Conservation (phyloP, 2,329 filamentous ascomycete species). For the Colletotrichum plurivorum region DNA sequence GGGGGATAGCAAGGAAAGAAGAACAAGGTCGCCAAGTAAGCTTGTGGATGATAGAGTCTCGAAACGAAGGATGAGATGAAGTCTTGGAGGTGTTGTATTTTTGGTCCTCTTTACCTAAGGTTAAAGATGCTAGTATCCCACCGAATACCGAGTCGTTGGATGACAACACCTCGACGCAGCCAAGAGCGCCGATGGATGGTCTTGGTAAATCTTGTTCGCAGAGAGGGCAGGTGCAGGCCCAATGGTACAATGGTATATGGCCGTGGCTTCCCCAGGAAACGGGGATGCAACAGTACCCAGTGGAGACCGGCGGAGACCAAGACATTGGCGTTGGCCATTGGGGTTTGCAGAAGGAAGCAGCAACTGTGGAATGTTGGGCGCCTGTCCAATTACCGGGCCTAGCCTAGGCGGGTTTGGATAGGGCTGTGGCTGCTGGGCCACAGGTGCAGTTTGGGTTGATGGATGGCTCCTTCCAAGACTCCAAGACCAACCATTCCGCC, state of each 20-base stretch:
- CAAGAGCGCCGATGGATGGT: slow-evolving; percentile 28
- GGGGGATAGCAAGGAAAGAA: neutral
- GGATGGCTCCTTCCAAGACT: slow-evolving; percentile 12
- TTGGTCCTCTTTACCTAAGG: slow-evolving; percentile 6
- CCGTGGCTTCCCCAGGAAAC: slow-evolving; percentile 25
- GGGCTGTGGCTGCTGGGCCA: neutral
- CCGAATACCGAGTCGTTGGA: slow-evolving; percentile 5
- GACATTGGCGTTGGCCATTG: too few relatives aligned
- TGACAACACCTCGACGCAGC: slow-evolving; percentile 25
- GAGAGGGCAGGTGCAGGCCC: slow-evolving; percentile 9
- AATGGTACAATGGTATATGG: slow-evolving; percentile 28
- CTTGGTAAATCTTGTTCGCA: slow-evolving; percentile 32
- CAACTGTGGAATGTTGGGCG: neutral
- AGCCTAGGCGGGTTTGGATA: neutral
- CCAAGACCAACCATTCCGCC: slow-evolving; percentile 34
- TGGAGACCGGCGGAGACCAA: too few relatives aligned
- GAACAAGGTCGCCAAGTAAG: slow-evolving; percentile 28
- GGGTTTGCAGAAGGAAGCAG: neutral
- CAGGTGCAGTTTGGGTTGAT: too few relatives aligned
- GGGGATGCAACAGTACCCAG: neutral
- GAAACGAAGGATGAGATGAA: slow-evolving; percentile 22
- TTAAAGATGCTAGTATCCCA: too few relatives aligned
- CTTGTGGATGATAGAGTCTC: slow-evolving; percentile 19
- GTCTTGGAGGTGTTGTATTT: neutral
- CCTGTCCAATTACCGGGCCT: neutral